These are phyloP conservation scores for Penicillium paneum DNA, from an alignment of 2,329 filamentous ascomycete genomes.

Conservation along the genomic window DNA sequence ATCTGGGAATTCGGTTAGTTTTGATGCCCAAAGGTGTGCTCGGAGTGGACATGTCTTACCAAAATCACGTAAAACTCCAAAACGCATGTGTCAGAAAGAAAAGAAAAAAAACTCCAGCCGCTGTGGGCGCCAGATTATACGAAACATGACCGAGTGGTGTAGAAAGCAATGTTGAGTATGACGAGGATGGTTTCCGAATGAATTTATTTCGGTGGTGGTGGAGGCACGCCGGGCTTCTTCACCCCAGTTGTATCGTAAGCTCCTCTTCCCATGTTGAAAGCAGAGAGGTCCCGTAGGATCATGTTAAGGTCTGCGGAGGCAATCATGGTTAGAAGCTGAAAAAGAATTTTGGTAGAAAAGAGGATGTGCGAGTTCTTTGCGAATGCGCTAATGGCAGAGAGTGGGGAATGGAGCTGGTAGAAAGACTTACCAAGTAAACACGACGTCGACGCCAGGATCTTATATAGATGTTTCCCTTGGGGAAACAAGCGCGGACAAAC, in stretches of 20 bases:
- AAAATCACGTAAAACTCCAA: slow-evolving; percentile 25
- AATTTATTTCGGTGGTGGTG: slow-evolving; percentile 42
- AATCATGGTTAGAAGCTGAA: slow-evolving; percentile 31
- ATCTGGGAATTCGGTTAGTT: slow-evolving; percentile 22
- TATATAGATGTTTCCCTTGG: slow-evolving; percentile 21
- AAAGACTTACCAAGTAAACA: slow-evolving; percentile 23
- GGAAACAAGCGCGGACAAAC: slow-evolving; percentile 17
- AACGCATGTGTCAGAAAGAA: slow-evolving; percentile 25
- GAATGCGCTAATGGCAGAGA: slow-evolving; percentile 7
- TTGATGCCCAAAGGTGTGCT: slow-evolving; percentile 23
- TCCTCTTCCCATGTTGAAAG: slow-evolving; percentile 51
- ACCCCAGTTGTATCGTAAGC: slow-evolving; percentile 53
- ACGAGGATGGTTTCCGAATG: slow-evolving; percentile 18
- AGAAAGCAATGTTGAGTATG: slow-evolving; percentile 18
- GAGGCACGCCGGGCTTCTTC: slow-evolving; percentile 46
- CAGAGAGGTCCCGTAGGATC: slow-evolving; percentile 42
- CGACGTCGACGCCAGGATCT: slow-evolving; percentile 19
- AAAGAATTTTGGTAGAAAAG: neutral
- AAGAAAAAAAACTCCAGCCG: slow-evolving; percentile 23
- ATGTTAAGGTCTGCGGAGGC: slow-evolving; percentile 36
- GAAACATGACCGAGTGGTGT: slow-evolving; percentile 20
- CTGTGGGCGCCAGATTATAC: slow-evolving; percentile 23
- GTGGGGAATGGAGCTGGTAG: slow-evolving; percentile 17
- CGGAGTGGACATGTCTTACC: slow-evolving; percentile 23
- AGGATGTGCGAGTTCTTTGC: neutral